Evolutionary conservation across 257 asterid species (phyloP).

Genomic region (Lantana camara): DNA sequence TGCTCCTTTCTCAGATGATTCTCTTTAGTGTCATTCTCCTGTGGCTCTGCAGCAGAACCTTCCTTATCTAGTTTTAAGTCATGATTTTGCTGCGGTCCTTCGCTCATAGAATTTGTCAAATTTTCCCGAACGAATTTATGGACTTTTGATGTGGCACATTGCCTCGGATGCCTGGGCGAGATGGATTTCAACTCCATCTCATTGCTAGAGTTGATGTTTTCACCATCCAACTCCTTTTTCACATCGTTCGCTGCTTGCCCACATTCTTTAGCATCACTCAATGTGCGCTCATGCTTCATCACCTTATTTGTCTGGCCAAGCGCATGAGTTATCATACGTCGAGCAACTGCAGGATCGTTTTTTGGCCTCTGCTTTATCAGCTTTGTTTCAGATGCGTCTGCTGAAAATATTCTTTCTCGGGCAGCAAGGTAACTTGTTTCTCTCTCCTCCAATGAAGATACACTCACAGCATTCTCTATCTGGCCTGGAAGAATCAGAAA

Average conservation of each 20-base stretch:
- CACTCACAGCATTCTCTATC: conserved; percentile 30
- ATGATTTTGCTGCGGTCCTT: conserved; percentile 28
- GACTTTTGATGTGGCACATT: conserved; percentile 26
- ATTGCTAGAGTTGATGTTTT: conserved; percentile 19
- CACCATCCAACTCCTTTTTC: conserved; percentile 35
- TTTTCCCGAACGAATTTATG: conserved; percentile 25
- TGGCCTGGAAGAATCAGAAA: conserved; percentile 37
- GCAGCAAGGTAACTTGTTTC: conserved; percentile 76
- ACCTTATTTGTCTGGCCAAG: conserved; percentile 71
- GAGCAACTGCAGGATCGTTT: conserved; percentile 77
- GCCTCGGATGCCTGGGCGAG: conserved; percentile 29
- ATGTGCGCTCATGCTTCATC: conserved; percentile 33
- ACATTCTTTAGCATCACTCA: conserved; percentile 28
- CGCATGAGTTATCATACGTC: conserved; percentile 92
- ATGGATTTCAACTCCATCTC: conserved; percentile 26
- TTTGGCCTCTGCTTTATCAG: conserved; percentile 68
- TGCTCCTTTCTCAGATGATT: conserved; percentile 60
- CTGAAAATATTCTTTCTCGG: conserved; percentile 65
- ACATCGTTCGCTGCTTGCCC: conserved; percentile 30
- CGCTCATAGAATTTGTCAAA: conserved; percentile 30
- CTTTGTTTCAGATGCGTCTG: conserved; percentile 40
- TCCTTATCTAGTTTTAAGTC: conserved; percentile 16
- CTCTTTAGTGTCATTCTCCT: conserved; percentile 32
- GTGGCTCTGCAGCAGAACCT: conserved; percentile 34
- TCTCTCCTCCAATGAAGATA: conserved; percentile 71